Evolutionary conservation across 148 eudicot species (phyloP).

Genomic region (Chenopodium suecicum): DNA sequence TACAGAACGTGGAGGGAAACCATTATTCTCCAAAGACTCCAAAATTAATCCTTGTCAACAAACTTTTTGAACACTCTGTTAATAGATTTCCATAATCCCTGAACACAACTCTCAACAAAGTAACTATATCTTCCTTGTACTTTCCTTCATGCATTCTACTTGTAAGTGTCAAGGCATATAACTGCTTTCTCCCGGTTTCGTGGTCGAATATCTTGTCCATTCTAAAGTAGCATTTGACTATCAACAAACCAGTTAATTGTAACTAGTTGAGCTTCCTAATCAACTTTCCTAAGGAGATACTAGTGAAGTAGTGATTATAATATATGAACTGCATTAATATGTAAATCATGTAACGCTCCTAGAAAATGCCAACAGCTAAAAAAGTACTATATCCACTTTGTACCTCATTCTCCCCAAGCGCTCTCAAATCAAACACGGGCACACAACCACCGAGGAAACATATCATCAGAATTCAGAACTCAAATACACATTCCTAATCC

Average conservation of each 20-base stretch:
- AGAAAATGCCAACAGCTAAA: not conserved
- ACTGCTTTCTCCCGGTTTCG: not conserved
- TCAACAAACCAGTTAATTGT: not conserved
- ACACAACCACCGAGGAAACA: not conserved
- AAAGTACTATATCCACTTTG: not conserved
- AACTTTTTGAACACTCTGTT: not conserved
- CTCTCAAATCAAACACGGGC: not conserved
- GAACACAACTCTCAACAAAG: not conserved
- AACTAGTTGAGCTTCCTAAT: not conserved
- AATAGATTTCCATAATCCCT: not conserved
- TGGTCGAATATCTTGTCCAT: not conserved
- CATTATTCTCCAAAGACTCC: no score
- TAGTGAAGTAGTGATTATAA: no score
- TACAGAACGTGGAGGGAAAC: not conserved
- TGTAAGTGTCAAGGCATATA: not conserved
- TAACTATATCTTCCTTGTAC: not conserved
- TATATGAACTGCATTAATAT: no score
- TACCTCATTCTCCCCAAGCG: not conserved
- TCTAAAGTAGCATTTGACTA: not conserved
- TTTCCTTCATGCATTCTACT: not conserved
- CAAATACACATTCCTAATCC: not conserved
- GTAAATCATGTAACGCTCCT: no score
- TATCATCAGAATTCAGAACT: not conserved
- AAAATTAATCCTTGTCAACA: not conserved
- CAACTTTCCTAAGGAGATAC: not conserved